Percentiles rank a stretch among this genome's conserved stretches.
phyloP scores from a whole-genome alignment of 2,329 filamentous ascomycete species.

The Cladosporium oxysporum region DNA sequence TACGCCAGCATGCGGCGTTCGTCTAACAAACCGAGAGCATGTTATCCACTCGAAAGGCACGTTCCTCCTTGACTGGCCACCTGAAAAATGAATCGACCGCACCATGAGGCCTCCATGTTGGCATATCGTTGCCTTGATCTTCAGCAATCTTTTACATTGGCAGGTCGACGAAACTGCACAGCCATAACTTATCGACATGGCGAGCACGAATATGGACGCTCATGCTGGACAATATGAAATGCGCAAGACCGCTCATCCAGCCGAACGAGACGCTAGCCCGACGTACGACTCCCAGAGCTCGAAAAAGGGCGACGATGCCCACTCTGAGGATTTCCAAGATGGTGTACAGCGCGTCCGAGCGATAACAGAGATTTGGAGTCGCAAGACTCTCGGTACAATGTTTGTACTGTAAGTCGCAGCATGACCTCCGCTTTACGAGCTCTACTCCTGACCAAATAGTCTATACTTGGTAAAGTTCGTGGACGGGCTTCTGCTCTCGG shows the following conservation, averaged over 20 bases:
- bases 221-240: not conserved
- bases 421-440: not conserved
- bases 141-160: not conserved
- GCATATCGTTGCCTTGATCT: not conserved
- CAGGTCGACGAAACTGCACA: not conserved
- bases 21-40: not conserved
- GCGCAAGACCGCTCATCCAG: not conserved
- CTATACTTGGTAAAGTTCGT: slow-evolving; percentile 52
- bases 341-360: slow-evolving; percentile 7
- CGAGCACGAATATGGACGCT: not conserved
- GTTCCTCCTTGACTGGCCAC: not conserved
- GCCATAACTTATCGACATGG: not conserved
- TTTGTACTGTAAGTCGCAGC: not conserved
- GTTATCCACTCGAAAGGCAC: not conserved
- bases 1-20: slow-evolving; percentile 1
- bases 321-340: slow-evolving; percentile 1
- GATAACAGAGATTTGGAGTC: not conserved
- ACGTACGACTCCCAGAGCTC: not conserved
- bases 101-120: not conserved
- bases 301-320: not conserved
- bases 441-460: slow-evolving; percentile 29
- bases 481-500: slow-evolving; percentile 47
- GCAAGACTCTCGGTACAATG: not conserved
- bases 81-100: not conserved
- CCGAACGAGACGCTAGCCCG: not conserved